Percentiles rank a stretch among this genome's conserved stretches.
Evolutionary conservation across 805 yeast genomes (phyloP).

Genomic region (Pichia occidentalis): DNA sequence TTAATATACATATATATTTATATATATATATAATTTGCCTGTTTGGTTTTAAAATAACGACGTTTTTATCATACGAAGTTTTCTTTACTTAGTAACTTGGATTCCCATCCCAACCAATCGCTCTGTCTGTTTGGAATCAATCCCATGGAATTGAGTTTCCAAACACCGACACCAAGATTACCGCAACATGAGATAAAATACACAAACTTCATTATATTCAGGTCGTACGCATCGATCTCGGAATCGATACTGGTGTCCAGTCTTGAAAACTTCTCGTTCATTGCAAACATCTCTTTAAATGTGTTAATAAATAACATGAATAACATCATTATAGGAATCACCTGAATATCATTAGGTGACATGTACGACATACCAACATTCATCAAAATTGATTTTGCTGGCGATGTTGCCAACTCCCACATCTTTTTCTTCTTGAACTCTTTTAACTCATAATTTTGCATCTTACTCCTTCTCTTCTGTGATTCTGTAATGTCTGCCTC

Average conservation of each 20-base stretch:
- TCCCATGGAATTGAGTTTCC: conserved; percentile 85
- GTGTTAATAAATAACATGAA: conserved; percentile 77
- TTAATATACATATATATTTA: too few relatives aligned
- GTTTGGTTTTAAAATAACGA: too few relatives aligned
- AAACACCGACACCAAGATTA: conserved; percentile 67
- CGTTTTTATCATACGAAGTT: conserved; percentile 12
- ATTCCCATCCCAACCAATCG: conserved; percentile 92
- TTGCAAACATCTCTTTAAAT: conserved; percentile 57
- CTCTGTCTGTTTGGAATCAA: conserved; percentile 78
- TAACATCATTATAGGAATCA: conserved; percentile 88
- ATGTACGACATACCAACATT: conserved; percentile 84
- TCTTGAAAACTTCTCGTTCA: conserved; percentile 44
- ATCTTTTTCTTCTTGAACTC: conserved; percentile 55
- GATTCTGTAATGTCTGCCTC: not conserved
- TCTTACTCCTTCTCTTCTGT: not conserved
- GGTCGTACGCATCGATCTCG: conserved; percentile 18
- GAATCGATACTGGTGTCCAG: conserved; percentile 11
- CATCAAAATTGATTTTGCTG: conserved; percentile 84
- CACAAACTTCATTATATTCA: conserved; percentile 21
- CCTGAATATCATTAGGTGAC: conserved; percentile 85
- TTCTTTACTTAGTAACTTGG: conserved; percentile 27
- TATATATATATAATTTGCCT: too few relatives aligned
- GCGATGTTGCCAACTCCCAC: conserved; percentile 79
- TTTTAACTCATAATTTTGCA: conserved; percentile 24
- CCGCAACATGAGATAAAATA: conserved; percentile 38